Percentiles rank a stretch among this genome's conserved stretches.
Conservation (phyloP, 192 early-diverging fungal species). For the Gigaspora rosea region DNA sequence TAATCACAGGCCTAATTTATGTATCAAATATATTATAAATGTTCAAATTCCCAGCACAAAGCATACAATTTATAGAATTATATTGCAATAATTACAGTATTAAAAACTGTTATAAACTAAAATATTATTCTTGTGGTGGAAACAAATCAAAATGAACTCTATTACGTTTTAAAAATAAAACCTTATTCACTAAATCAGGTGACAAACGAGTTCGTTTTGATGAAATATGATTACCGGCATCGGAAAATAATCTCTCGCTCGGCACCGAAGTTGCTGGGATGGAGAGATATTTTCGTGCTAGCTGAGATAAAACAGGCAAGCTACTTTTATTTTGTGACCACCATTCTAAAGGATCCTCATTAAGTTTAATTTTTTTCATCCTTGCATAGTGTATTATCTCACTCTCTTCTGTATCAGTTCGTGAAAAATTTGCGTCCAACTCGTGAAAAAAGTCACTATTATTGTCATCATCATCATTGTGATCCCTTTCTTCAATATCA, state of each 20-base stretch:
- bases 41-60: no score
- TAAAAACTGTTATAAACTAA: no score
- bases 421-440: neutral
- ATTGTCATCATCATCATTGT: neutral
- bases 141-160: neutral
- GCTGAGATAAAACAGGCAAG: neutral
- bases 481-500: neutral
- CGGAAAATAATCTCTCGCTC: conserved; percentile 3
- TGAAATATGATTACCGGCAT: neutral
- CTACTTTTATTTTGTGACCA: neutral
- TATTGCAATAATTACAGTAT: no score
- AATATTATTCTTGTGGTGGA: neutral
- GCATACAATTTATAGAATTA: no score
- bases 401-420: neutral
- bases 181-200: neutral
- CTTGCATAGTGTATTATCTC: neutral
- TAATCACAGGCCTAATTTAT: no score
- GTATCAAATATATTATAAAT: no score
- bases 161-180: conserved; percentile 7
- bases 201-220: neutral
- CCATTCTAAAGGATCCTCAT: neutral
- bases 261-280: neutral
- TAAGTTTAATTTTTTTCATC: neutral
- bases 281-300: neutral
- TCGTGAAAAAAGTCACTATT: neutral